Conservation (phyloP, 1,284 basidiomycete genomes). For the Trichosporon sp. region DNA sequence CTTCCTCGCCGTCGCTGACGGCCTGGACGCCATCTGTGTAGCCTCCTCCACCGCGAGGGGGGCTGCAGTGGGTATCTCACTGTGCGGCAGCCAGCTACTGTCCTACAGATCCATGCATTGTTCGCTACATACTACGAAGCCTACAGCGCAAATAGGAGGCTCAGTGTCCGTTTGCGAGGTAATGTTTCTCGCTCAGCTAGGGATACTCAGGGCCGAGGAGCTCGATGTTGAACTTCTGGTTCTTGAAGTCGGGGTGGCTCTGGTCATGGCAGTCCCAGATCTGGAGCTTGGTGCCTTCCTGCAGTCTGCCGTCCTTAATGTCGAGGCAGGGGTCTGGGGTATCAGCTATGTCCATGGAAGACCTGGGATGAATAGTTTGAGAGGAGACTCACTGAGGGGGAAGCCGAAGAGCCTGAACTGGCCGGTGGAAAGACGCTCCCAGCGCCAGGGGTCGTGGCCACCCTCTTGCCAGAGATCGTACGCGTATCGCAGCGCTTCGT, state of each 20-base stretch:
- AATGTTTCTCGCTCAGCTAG: neutral
- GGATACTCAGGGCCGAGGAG: neutral
- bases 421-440: neutral
- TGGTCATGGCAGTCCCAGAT: neutral
- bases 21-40: no score
- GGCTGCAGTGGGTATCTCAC: no score
- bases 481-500: neutral
- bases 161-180: no score
- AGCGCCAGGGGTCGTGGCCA: neutral
- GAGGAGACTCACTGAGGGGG: neutral
- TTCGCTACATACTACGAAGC: no score
- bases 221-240: slow-evolving; percentile 11
- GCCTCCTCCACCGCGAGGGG: no score
- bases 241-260: slow-evolving; percentile 1
- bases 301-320: slow-evolving; percentile 3
- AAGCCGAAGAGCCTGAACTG: slow-evolving; percentile 1
- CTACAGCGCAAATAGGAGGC: no score
- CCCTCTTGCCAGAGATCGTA: neutral
- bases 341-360: neutral
- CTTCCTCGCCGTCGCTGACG: no score
- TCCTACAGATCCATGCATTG: no score
- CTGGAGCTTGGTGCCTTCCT: slow-evolving; percentile 11
- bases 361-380: neutral
- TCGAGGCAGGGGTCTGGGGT: neutral
- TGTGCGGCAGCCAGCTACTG: no score